Evolutionary conservation across 768 basidiomycete genomes (phyloP), one percentile per base, ranked within the genome.

Genomic region (Cytidiella melzeri): DNA sequence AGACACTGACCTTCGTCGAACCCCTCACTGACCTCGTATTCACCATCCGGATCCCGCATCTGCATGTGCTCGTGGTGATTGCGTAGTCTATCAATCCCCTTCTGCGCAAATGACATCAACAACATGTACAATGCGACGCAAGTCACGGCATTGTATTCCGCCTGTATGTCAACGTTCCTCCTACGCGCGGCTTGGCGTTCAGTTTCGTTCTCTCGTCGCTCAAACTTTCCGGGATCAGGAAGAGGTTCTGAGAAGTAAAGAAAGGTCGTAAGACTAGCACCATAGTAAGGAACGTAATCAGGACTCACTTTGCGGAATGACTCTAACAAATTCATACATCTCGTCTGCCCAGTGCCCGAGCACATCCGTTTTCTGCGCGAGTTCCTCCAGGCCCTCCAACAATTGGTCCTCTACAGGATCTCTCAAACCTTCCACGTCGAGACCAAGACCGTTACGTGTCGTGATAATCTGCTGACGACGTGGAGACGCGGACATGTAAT

Each of bases 311-410:
- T 89, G 83, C 19, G 90, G 87, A 28, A 88, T 73, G 13, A 82
- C 85, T 64, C 91, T 91, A 23, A 92, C 87, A 60, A 81, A 83
- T 58, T 90, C 88, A 58, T 90, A 88, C 79, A 96, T 85, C 73
- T 92, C 87, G 56, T 98, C 95, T 19, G 89, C 96, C 81, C 93
- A 95, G 53, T 88, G 85, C 49, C 88, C 87, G 51, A 98, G 69
- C 45, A 94, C 92, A 52, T 89, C 84, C 27, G 95, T 95, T 76
- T 98, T 99, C 74, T 96, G 91, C 27, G 94, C 95, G 3, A 94
- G 71, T 55, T 94, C 88, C 62, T 98, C 95, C 38, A 98, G 70
- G 18, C 69, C 65, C 2, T 73, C 79, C n/a, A 96, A 69, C n/a
- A 96, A 66, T 52, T 81, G 80, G 52, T 95, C 90, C 57, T 96